phyloP scores from a whole-genome alignment of 805 yeast genomes.

The Spathaspora gorwiae region DNA sequence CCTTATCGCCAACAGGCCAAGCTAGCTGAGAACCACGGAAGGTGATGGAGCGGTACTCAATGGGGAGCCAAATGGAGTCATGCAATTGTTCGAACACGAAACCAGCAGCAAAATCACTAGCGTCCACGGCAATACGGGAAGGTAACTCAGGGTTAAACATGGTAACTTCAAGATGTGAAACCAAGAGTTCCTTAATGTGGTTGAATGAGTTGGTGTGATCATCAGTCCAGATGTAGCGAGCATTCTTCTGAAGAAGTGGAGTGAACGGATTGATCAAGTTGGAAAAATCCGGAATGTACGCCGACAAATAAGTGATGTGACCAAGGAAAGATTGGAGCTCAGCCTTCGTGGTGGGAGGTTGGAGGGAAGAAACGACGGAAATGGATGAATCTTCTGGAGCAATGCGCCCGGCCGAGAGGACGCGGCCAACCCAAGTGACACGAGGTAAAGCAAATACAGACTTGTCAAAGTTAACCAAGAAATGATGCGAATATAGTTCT shows the following conservation, averaged over 20 bases:
- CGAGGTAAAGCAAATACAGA: neutral
- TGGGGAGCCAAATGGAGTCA: neutral
- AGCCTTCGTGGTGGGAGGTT: neutral
- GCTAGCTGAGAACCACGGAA: neutral
- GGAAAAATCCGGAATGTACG: neutral
- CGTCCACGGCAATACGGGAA: neutral
- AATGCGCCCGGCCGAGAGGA: neutral
- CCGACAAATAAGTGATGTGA: neutral
- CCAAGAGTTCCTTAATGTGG: neutral
- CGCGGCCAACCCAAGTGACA: neutral
- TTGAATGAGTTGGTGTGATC: neutral
- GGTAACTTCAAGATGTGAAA: too few species aligned
- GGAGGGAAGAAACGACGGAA: neutral
- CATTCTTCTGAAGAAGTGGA: neutral
- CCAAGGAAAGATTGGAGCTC: neutral
- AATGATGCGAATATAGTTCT: neutral
- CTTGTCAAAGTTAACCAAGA: neutral
- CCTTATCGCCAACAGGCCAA: neutral
- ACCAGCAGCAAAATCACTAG: neutral
- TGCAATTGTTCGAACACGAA: constrained; percentile 1
- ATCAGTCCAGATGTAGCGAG: neutral
- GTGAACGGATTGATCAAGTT: neutral
- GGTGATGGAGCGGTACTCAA: neutral
- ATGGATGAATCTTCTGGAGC: neutral
- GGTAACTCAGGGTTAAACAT: neutral